A percentile compares a stretch with the other conserved stretches of the same genome.
These are phyloP conservation scores for Niebla homalea DNA, from an alignment of 495 filamentous ascomycete species.

Conservation along the genomic window DNA sequence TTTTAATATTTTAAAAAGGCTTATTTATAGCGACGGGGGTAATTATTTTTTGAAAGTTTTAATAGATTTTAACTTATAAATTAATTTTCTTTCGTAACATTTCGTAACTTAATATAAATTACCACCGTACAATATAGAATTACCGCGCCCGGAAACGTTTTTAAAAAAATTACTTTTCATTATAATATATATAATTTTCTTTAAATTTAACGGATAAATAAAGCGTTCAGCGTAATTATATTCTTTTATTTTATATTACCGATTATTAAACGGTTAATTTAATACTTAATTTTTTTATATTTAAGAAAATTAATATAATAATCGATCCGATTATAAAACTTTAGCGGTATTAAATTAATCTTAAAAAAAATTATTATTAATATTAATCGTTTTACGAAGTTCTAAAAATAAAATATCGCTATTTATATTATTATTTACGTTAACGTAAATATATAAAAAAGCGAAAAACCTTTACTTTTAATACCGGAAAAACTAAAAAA, in stretches of 20 bases:
- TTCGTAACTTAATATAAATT: too few relatives aligned
- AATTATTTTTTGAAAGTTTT: not conserved
- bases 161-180: not conserved
- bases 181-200: constrained; percentile 1
- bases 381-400: not conserved
- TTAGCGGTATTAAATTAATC: not conserved
- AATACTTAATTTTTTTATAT: not conserved
- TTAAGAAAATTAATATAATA: not conserved
- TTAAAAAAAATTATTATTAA: not conserved
- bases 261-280: not conserved
- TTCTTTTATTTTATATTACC: not conserved
- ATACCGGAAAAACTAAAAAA: not conserved
- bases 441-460: not conserved
- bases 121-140: too few relatives aligned
- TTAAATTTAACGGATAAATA: not conserved
- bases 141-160: not conserved
- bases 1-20: not conserved
- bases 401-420: not conserved
- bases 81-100: too few relatives aligned
- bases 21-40: not conserved
- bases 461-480: not conserved
- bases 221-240: not conserved
- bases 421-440: not conserved
- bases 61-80: not conserved
- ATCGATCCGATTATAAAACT: not conserved